A percentile compares a stretch with the other conserved stretches of the same genome.
These are phyloP conservation scores for Neurospora sp. DNA, from an alignment of 495 filamentous ascomycete species.

Conservation along the genomic window DNA sequence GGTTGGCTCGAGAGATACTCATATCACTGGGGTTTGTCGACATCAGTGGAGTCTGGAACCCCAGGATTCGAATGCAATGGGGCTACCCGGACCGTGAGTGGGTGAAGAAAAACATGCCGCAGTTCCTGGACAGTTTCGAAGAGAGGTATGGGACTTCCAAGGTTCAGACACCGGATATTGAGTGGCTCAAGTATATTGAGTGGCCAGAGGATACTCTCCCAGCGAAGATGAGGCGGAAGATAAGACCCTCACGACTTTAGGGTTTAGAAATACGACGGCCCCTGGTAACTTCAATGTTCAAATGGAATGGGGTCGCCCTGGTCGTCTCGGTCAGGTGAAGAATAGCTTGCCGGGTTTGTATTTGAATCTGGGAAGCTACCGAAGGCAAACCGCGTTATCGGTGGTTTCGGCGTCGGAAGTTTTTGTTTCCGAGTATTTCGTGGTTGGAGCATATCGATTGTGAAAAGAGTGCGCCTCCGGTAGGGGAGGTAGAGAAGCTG, in stretches of 20 bases:
- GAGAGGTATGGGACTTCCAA: neutral
- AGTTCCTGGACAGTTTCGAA: neutral
- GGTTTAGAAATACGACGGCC: neutral
- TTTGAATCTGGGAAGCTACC: neutral
- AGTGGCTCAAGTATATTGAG: neutral
- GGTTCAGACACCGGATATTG: neutral
- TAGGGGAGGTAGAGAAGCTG: neutral
- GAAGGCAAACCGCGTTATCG: neutral
- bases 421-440: neutral
- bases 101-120: neutral
- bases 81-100: neutral
- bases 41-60: neutral
- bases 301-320: neutral
- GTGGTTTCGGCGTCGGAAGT: neutral
- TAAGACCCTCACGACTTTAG: neutral
- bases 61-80: neutral
- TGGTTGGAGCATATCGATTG: neutral
- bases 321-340: neutral
- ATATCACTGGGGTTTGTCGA: neutral
- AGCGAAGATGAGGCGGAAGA: neutral
- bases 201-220: neutral
- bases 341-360: neutral
- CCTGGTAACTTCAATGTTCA: neutral
- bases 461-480: neutral
- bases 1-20: neutral